Evolutionary conservation across 768 basidiomycete genomes (phyloP).

Genomic region (Leccinum aurantiacum): DNA sequence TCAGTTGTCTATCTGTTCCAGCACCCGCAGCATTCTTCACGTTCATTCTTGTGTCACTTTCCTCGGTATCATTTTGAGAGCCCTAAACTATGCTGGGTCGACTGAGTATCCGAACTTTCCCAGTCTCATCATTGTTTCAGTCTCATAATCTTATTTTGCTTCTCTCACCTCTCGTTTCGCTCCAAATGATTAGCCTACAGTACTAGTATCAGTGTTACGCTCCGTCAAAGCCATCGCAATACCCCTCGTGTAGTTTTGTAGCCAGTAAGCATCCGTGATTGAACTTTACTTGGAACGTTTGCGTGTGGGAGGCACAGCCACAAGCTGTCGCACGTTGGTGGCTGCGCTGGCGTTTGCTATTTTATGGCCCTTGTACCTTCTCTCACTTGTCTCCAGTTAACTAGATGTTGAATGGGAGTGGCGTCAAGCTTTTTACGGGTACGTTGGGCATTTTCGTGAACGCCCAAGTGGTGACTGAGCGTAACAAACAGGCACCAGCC

Average conservation of each 20-base stretch:
- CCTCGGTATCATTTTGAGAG: slow-evolving; percentile 13
- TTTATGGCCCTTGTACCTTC: slow-evolving; percentile 14
- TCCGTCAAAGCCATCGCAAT: slow-evolving; percentile 31
- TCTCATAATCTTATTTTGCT: slow-evolving; percentile 33
- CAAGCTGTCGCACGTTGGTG: slow-evolving; percentile 5
- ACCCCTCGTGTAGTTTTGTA: slow-evolving; percentile 39
- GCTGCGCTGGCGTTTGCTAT: slow-evolving; percentile 15
- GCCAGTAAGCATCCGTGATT: slow-evolving; percentile 14
- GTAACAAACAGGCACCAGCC: slow-evolving; percentile 73
- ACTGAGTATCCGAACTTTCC: slow-evolving; percentile 27
- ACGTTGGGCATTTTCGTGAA: slow-evolving; percentile 21
- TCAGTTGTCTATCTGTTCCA: slow-evolving; percentile 1
- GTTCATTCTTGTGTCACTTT: slow-evolving; percentile 20
- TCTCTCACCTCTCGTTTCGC: slow-evolving; percentile 20
- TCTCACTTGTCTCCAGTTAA: slow-evolving; percentile 15
- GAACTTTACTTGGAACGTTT: background rate
- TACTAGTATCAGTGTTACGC: slow-evolving; percentile 34
- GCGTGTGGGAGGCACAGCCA: slow-evolving; percentile 16
- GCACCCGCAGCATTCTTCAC: background rate
- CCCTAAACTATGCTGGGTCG: slow-evolving; percentile 23
- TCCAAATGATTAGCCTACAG: slow-evolving; percentile 25
- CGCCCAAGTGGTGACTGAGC: background rate
- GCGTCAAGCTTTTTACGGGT: slow-evolving; percentile 63
- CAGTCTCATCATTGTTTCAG: slow-evolving; percentile 25
- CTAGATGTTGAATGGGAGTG: slow-evolving; percentile 54